Evolutionary conservation across 2,329 filamentous ascomycete species (phyloP).

Genomic region (Stemphylium vesicarium): DNA sequence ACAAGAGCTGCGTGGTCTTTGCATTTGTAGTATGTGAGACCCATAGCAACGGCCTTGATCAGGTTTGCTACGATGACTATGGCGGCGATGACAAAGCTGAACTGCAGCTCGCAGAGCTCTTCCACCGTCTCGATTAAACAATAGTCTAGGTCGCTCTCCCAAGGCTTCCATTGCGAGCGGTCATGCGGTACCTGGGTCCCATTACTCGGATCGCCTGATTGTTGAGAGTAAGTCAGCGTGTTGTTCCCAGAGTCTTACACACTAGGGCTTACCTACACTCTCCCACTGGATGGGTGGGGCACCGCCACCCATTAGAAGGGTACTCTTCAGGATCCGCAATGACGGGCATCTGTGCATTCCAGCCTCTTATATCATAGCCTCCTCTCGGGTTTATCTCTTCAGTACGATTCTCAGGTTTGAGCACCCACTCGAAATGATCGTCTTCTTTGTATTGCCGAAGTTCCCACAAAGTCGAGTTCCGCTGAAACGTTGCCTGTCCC

Average conservation of each 20-base stretch:
- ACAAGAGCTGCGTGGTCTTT: slow-evolving; percentile 19
- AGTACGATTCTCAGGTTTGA: background rate
- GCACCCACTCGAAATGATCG: background rate
- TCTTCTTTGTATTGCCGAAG: background rate
- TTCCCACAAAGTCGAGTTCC: background rate
- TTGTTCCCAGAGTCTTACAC: too few relatives aligned
- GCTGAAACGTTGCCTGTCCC: slow-evolving; percentile 9
- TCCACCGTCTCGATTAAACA: slow-evolving; percentile 28
- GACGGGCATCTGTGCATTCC: too few relatives aligned
- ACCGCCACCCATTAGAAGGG: slow-evolving; percentile 21
- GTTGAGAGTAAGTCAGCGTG: background rate
- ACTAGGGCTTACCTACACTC: background rate
- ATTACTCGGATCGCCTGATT: slow-evolving; percentile 2
- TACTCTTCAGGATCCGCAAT: slow-evolving; percentile 2
- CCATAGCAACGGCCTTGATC: slow-evolving; percentile 13
- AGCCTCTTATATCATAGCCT: too few relatives aligned
- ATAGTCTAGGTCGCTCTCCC: slow-evolving; percentile 12
- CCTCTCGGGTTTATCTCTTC: too few relatives aligned
- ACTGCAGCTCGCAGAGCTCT: slow-evolving; percentile 35
- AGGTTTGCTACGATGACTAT: slow-evolving; percentile 15
- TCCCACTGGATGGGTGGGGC: slow-evolving; percentile 4
- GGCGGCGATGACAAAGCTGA: slow-evolving; percentile 32
- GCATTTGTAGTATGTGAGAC: slow-evolving; percentile 18
- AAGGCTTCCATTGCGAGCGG: slow-evolving; percentile 17
- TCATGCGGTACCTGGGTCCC: slow-evolving; percentile 7